Evolutionary conservation across 2,329 filamentous ascomycete genomes (phyloP).

Genomic region (Colletotrichum cordylinicola): DNA sequence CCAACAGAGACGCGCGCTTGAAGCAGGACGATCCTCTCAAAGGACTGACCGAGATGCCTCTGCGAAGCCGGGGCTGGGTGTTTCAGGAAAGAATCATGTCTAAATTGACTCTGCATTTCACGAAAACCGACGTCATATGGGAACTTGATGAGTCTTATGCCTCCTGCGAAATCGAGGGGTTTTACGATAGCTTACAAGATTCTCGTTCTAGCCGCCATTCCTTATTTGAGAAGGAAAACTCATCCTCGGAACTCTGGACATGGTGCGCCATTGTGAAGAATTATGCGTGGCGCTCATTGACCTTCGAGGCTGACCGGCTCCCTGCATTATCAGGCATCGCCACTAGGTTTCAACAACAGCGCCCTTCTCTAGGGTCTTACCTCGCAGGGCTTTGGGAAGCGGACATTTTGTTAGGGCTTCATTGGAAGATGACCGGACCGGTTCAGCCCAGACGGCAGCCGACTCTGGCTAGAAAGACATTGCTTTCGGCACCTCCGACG

Average conservation of each 20-base stretch:
- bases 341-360: rapidly evolving
- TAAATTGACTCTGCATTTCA: rapidly evolving
- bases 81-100: background rate
- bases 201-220: too few relatives aligned
- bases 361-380: rapidly evolving
- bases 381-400: background rate
- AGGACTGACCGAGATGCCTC: too few relatives aligned
- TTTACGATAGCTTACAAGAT: too few relatives aligned
- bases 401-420: rapidly evolving
- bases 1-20: too few relatives aligned
- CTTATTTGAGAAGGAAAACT: rapidly evolving
- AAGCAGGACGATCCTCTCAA: too few relatives aligned
- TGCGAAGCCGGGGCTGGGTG: background rate
- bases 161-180: too few relatives aligned
- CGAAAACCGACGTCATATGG: too few relatives aligned
- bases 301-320: background rate
- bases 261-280: rapidly evolving
- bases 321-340: background rate
- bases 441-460: background rate
- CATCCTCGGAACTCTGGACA: rapidly evolving
- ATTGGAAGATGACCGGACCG: rapidly evolving
- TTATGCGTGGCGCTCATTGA: rapidly evolving
- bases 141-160: too few relatives aligned
- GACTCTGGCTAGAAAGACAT: background rate
- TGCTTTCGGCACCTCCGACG: background rate